Percentiles rank a stretch among this genome's conserved stretches.
Conservation (phyloP, 495 filamentous ascomycete species). For the Viridothelium virens region DNA sequence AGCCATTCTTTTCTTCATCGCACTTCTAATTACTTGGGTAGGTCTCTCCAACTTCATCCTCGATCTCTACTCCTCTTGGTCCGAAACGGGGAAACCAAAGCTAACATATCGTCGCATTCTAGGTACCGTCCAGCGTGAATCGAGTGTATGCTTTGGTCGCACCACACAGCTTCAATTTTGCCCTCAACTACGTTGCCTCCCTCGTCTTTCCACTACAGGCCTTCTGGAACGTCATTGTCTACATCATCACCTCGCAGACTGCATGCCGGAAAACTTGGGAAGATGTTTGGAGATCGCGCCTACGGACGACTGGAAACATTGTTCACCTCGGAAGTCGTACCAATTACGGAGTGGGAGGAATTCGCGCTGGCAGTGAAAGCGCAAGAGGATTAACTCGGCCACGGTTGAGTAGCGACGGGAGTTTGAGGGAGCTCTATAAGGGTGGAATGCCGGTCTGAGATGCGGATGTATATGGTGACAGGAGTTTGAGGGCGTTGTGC, state of each 20-base stretch:
- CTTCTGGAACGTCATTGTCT: slow-evolving; percentile 11
- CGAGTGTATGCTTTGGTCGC: background rate
- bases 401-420: background rate
- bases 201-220: slow-evolving; percentile 3
- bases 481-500: too few species aligned
- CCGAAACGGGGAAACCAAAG: background rate
- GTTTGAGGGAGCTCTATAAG: background rate
- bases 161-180: background rate
- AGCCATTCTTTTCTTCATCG: slow-evolving; percentile 5
- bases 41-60: background rate
- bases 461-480: too few species aligned
- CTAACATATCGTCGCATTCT: background rate
- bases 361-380: background rate
- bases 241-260: slow-evolving; percentile 7
- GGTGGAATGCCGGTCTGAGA: background rate
- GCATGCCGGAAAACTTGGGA: background rate
- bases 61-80: background rate
- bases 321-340: background rate
- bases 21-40: slow-evolving; percentile 8
- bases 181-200: background rate
- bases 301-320: background rate
- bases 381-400: background rate
- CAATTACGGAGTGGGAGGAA: background rate
- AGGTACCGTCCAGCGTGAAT: background rate
- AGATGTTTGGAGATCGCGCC: background rate